Percentiles rank a stretch among this genome's conserved stretches.
Evolutionary conservation across 1,284 basidiomycete species (phyloP).

Genomic region (Cryptococcus sp.): DNA sequence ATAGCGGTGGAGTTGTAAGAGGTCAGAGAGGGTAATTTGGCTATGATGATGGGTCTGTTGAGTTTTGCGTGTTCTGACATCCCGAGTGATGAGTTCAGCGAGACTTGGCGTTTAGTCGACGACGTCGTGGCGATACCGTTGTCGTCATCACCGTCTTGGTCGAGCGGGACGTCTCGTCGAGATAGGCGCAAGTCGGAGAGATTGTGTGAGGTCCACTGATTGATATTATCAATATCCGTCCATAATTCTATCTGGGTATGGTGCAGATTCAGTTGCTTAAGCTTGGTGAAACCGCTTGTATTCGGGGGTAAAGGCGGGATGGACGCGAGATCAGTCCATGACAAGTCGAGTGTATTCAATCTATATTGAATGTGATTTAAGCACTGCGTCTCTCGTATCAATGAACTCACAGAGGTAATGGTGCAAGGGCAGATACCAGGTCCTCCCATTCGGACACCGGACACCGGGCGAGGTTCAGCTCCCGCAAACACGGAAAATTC

Average conservation of each 20-base stretch:
- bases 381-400: not conserved
- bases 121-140: not conserved
- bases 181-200: constrained; percentile 17
- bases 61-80: not conserved
- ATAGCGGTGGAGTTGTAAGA: constrained; percentile 70
- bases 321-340: constrained; percentile 62
- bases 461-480: constrained; percentile 78
- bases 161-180: not conserved
- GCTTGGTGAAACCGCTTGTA: constrained; percentile 48
- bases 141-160: not conserved
- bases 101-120: constrained; percentile 7
- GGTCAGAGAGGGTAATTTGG: constrained; percentile 66
- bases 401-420: constrained; percentile 57
- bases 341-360: constrained; percentile 67
- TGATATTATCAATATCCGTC: constrained; percentile 69
- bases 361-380: constrained; percentile 12
- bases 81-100: constrained; percentile 8
- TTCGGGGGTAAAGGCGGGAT: constrained; percentile 56
- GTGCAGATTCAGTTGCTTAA: constrained; percentile 55
- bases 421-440: constrained; percentile 57
- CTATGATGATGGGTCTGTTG: constrained; percentile 61
- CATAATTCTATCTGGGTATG: constrained; percentile 66
- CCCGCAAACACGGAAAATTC: constrained; percentile 16
- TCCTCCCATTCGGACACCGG: constrained; percentile 63
- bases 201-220: constrained; percentile 33